Conservation (phyloP, 805 yeast genomes). For the Limtongia smithiae region DNA sequence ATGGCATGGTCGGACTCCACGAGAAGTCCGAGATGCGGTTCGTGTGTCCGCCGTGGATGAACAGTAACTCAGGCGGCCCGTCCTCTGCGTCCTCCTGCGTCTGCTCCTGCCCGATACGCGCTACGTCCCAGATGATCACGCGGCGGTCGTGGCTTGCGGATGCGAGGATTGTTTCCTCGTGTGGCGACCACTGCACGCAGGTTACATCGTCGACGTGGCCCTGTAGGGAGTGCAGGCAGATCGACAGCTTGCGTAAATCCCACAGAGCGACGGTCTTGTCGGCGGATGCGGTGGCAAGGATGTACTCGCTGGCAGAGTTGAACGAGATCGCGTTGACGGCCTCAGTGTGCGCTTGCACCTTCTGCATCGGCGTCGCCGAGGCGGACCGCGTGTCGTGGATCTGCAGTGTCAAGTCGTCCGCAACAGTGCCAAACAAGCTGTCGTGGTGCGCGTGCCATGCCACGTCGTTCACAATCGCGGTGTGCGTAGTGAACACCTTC, state of each 20-base stretch:
- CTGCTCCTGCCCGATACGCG: slow-evolving; percentile 51
- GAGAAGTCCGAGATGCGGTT: slow-evolving; percentile 61
- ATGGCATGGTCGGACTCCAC: slow-evolving; percentile 59
- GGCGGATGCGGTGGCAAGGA: slow-evolving; percentile 73
- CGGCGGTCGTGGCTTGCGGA: slow-evolving; percentile 66
- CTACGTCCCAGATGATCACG: slow-evolving; percentile 71
- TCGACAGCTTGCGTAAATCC: slow-evolving; percentile 63
- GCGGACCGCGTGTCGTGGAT: slow-evolving; percentile 57
- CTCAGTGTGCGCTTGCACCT: slow-evolving; percentile 51
- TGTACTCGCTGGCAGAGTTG: slow-evolving; percentile 50
- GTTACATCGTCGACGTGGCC: slow-evolving; percentile 62
- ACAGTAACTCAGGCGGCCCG: slow-evolving; percentile 71
- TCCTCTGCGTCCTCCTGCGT: slow-evolving; percentile 54
- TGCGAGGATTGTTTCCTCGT: slow-evolving; percentile 51
- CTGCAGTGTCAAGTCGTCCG: slow-evolving; percentile 63
- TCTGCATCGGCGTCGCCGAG: slow-evolving; percentile 37
- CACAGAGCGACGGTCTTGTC: slow-evolving; percentile 71
- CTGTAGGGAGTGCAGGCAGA: slow-evolving; percentile 59
- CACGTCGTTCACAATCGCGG: slow-evolving; percentile 62
- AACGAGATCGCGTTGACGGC: slow-evolving; percentile 68
- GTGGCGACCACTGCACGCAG: slow-evolving; percentile 53
- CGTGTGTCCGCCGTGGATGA: slow-evolving; percentile 87
- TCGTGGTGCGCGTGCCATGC: slow-evolving; percentile 50
- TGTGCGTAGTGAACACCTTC: slow-evolving; percentile 50
- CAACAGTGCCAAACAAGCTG: slow-evolving; percentile 60